Evolutionary conservation across 805 yeast species (phyloP), one percentile per base, ranked within the genome.

Genomic region (Metschnikowia picachoensis): DNA sequence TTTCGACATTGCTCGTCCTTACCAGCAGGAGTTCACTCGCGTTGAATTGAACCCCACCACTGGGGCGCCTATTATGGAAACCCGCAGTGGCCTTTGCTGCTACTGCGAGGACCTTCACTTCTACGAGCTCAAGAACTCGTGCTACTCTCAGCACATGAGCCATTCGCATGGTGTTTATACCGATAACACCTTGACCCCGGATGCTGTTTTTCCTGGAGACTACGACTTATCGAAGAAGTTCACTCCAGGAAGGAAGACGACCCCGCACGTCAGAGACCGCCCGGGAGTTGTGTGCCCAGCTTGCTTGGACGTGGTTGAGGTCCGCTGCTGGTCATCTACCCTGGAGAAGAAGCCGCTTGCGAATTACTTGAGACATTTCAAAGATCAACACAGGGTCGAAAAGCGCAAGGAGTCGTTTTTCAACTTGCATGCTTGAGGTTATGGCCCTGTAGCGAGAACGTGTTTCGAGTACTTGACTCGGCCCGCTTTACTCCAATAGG

Each of bases 21-120:
- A 55, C 41, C 58, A 52, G 37, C 57, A 55, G 29, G 56, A 55
- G 36, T 52, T 50, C 45, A 51, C 57, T 5, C 42, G 57, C 2
- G 39, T 47, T n/a, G 53, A 55, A 32, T 37, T 46, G 39, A 37
- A 49, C 37, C 42, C 48, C 1, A 11, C 4, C 8, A 46, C 52
- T 2, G 28, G 38, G 5, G 35, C 27, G 13, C 50, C 44, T 13
- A 31, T 35, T n/a, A 46, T 46, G 48, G 52, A 49, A 29, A 61
- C 72, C 2, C 56, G 70, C 35, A 47, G 59, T 37, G 73, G 67
- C 0, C 48, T 69, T 20, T 69, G 74, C 55, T 65, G 71, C 2
- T 69, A 59, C 44, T 69, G 74, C 46, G 54, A 55, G 12, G 62
- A 59, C 1, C 14, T 61, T 5, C 41, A 43, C 35, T 68, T 69